Percentiles rank a stretch among this genome's conserved stretches.
Evolutionary conservation across 164 flowering plant genomes (phyloP).

Genomic region (Dillenia turbinata): DNA sequence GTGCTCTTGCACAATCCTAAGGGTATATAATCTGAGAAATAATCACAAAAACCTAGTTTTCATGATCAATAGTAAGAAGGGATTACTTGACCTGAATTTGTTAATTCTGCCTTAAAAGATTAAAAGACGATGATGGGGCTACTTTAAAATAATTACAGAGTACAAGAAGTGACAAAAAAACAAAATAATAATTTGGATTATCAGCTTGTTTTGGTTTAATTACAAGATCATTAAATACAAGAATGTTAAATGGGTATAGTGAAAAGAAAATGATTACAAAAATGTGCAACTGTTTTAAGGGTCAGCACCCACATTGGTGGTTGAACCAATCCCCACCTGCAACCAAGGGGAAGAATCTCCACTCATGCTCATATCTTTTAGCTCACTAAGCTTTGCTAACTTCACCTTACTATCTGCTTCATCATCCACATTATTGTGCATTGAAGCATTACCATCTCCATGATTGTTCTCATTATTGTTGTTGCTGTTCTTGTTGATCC

Average conservation of each 20-base stretch:
- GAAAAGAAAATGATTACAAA: no score
- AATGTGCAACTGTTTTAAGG: constrained; percentile 11
- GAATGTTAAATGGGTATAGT: background rate
- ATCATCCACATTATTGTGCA: constrained; percentile 32
- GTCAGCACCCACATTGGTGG: constrained; percentile 34
- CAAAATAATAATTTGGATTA: background rate
- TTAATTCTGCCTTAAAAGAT: no score
- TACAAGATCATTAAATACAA: constrained; percentile 15
- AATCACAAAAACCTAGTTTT: no score
- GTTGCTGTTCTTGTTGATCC: background rate
- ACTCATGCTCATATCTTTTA: constrained; percentile 52
- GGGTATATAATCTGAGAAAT: no score
- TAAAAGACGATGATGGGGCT: no score
- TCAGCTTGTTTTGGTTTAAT: constrained; percentile 16
- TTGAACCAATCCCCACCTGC: constrained; percentile 88
- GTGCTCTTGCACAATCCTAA: no score
- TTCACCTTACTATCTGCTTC: constrained; percentile 73
- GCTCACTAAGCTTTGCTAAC: constrained; percentile 75
- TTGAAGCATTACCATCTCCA: background rate
- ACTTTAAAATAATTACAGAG: background rate
- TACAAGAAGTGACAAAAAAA: constrained; percentile 1
- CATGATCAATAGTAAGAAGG: no score
- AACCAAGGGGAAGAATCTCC: constrained; percentile 72
- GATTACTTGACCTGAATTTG: no score
- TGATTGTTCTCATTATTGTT: constrained; percentile 8